Conservation (phyloP, 164 flowering plant species). For the Dillenia suffruticosa region DNA sequence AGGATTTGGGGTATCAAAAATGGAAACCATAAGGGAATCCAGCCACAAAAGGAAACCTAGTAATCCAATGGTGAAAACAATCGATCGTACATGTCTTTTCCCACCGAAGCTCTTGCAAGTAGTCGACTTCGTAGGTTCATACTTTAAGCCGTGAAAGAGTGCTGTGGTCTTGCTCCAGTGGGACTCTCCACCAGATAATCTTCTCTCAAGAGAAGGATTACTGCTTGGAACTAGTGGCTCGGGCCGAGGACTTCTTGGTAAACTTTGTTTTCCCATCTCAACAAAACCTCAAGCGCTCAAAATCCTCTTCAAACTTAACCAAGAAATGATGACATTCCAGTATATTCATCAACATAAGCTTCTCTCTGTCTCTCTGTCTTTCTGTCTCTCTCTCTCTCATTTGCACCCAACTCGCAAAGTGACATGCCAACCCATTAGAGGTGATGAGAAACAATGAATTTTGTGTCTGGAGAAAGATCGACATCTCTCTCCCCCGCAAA, state of each 20-base stretch:
- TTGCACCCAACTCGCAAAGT: not conserved
- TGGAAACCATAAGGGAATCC: slow-evolving; percentile 65
- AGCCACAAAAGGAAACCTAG: slow-evolving; percentile 50
- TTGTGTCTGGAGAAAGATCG: too few species aligned
- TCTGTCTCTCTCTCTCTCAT: too few species aligned
- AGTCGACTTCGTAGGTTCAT: slow-evolving; percentile 29
- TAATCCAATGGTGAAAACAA: slow-evolving; percentile 39
- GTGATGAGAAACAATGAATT: too few species aligned
- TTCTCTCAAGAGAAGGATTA: slow-evolving; percentile 46
- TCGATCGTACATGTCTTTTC: slow-evolving; percentile 46
- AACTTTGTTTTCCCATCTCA: slow-evolving; percentile 50
- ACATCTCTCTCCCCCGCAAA: too few species aligned
- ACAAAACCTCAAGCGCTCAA: not conserved
- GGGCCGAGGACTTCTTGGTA: slow-evolving; percentile 30
- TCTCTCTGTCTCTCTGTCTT: not conserved
- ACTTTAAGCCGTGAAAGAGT: slow-evolving; percentile 40
- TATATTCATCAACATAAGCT: not conserved
- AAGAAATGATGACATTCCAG: too few species aligned
- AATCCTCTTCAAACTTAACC: not conserved
- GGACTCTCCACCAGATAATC: slow-evolving; percentile 34
- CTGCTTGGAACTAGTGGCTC: slow-evolving; percentile 12
- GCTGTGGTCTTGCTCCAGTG: slow-evolving; percentile 30
- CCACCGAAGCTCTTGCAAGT: slow-evolving; percentile 37
- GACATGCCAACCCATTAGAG: slow-evolving; percentile 12
- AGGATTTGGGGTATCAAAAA: slow-evolving; percentile 39